Percentiles rank a stretch among this genome's conserved stretches.
phyloP scores from a whole-genome alignment of 768 basidiomycete genomes.

The Naganishia vaughanmartiniae region DNA sequence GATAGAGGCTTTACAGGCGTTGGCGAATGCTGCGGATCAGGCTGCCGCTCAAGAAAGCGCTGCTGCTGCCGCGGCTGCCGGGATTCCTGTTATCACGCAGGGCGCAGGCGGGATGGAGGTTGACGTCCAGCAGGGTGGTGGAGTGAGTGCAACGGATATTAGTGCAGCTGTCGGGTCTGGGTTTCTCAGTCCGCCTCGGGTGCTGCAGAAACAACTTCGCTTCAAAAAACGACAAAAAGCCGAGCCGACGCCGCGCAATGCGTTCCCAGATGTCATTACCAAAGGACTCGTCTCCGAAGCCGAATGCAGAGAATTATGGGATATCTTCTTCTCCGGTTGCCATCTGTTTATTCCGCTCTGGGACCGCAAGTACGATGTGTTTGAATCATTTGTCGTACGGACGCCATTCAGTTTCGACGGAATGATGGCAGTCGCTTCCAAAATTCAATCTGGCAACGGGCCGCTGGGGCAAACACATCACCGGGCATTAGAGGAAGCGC shows the following conservation, averaged over 20 bases:
- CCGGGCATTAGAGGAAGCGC: constrained; percentile 87
- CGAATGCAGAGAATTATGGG: constrained; percentile 86
- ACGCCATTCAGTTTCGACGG: constrained; percentile 95
- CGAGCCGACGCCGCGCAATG: constrained; percentile 49
- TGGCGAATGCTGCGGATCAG: constrained; percentile 93
- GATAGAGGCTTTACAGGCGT: constrained; percentile 86
- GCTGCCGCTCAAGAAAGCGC: constrained; percentile 56
- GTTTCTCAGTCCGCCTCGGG: constrained; percentile 30
- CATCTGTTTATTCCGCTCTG: constrained; percentile 95
- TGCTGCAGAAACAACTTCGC: constrained; percentile 33
- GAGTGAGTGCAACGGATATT: constrained; percentile 51
- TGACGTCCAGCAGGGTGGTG: constrained; percentile 56
- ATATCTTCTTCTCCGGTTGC: constrained; percentile 94
- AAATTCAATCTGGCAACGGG: constrained; percentile 79
- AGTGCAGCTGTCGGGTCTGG: constrained; percentile 8
- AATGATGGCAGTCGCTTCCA: constrained; percentile 84
- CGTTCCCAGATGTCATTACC: constrained; percentile 52
- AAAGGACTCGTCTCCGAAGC: constrained; percentile 79
- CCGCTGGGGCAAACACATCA: constrained; percentile 82
- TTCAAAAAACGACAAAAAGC: constrained; percentile 48
- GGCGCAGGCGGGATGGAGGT: constrained; percentile 59
- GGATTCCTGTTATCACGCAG: background rate
- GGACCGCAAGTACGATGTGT: constrained; percentile 88
- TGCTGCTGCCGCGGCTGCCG: constrained; percentile 51
- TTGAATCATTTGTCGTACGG: constrained; percentile 84